These are phyloP conservation scores for Kodamaea hsintzibuensis DNA, from an alignment of 805 yeast genomes.

Conservation along the genomic window DNA sequence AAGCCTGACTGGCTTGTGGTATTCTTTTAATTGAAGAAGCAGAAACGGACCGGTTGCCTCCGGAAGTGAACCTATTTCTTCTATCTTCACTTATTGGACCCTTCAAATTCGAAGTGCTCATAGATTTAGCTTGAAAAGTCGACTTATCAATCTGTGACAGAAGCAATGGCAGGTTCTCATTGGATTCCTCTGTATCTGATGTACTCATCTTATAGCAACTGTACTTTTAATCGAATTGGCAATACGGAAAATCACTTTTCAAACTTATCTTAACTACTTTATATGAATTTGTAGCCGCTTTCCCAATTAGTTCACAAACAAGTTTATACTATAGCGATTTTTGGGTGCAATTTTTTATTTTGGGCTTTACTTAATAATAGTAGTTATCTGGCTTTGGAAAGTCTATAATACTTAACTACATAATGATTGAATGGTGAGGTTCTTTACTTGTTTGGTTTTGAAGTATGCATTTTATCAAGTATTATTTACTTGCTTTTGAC, in stretches of 20 bases:
- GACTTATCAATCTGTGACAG: neutral
- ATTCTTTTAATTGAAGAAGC: constrained; percentile 1
- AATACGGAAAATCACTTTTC: too few species aligned
- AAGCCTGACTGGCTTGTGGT: neutral
- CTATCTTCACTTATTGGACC: neutral
- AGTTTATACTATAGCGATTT: too few species aligned
- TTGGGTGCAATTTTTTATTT: neutral
- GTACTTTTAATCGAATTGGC: too few species aligned
- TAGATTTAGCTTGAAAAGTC: neutral
- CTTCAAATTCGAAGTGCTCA: constrained; percentile 4
- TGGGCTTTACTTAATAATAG: too few species aligned
- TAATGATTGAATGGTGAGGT: too few species aligned
- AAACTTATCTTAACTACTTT: neutral
- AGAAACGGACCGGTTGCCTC: constrained; percentile 1
- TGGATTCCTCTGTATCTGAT: neutral
- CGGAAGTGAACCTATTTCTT: neutral
- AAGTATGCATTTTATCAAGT: too few species aligned
- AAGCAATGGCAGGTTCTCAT: neutral
- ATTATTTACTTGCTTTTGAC: too few species aligned
- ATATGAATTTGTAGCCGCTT: neutral
- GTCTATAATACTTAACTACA: too few species aligned
- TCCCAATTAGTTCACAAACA: neutral
- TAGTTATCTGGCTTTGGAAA: too few species aligned
- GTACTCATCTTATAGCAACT: neutral
- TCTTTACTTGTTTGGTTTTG: too few species aligned